Base-by-base conservation (phyloP, 1,284 basidiomycete genomes). In the Amylostereum areolatum region DNA sequence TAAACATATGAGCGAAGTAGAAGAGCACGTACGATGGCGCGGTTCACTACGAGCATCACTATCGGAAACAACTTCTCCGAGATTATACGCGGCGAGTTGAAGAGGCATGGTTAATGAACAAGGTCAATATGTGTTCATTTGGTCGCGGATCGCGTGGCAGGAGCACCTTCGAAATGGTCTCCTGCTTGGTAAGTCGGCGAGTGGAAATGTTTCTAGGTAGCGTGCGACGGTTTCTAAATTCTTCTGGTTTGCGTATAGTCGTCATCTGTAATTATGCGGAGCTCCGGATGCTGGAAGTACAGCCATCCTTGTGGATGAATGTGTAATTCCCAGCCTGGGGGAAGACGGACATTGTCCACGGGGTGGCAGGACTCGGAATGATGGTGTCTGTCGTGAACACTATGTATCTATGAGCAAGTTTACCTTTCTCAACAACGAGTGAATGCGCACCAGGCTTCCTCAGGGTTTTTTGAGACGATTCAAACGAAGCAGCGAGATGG, bases 181-280 rank as follows among this genome's bases (percentile, higher is more conserved):
- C 62, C 59, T 18, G 18, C n/a, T 18, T 18, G 18, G 18, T 4
- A 73, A 54, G 28, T 60, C 58, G 25, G 58, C 51, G 4, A 63
- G 41, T 6, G 61, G 57, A 50, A 65, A 65, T n/a, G 54, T 55
- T 5, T 43, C 4, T n/a, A 61, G 63, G 48, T 61, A 63, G 8
- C 56, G 52, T 32, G 59, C 59, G 12, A 70, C 56, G 11, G 56
- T 43, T 24, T 58, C 56, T n/a, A 25, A 69, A 59, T 4, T 64
- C 51, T 6, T 61, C 56, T 4, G 65, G 66, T 7, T 62, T 50
- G 12, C 75, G 69, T 34, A 78, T 65, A n/a, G 51, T 79, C 75
- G 46, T 77, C 73, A 54, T 77, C 74, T 24, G 73, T 71, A 25
- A 75, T 65, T 7, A 73, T 58, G 43, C 66, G 67, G 9, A 66